phyloP scores from a whole-genome alignment of 2,329 filamentous ascomycete genomes.

The Cladosporium colombiae region DNA sequence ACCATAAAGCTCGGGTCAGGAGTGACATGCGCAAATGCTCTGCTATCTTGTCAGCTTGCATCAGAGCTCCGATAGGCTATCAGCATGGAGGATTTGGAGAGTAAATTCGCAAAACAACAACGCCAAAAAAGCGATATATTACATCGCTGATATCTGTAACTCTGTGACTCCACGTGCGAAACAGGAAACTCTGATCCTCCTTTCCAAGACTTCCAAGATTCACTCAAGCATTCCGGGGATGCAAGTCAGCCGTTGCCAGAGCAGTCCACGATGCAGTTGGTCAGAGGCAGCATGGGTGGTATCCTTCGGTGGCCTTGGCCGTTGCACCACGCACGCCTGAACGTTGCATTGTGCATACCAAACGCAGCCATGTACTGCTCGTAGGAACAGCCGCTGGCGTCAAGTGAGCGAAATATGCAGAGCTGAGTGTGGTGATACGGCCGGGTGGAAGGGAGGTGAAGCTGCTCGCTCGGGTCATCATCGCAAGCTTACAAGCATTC shows the following conservation, averaged over 20 bases:
- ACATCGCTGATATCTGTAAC: neutral
- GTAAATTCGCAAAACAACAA: too few species aligned
- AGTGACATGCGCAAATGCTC: neutral
- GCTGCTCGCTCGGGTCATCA: neutral
- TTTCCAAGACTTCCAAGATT: neutral
- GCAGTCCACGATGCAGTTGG: neutral
- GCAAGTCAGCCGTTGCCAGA: conserved; percentile 10
- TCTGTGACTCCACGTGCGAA: neutral
- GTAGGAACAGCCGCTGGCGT: conserved; percentile 5
- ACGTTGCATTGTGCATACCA: conserved; percentile 4
- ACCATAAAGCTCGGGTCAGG: neutral
- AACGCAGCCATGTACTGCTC: conserved; percentile 8
- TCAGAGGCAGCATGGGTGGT: neutral
- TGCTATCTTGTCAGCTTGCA: neutral
- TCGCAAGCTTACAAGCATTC: neutral
- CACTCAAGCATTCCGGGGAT: conserved; percentile 2
- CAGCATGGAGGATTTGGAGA: neutral
- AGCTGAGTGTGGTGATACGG: conserved; percentile 6
- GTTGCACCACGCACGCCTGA: neutral
- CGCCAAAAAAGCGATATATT: too few species aligned
- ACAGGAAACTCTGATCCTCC: neutral
- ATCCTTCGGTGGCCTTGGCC: neutral
- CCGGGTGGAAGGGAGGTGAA: neutral
- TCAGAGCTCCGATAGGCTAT: neutral
- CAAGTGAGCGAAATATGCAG: neutral